Conservation (phyloP, 495 filamentous ascomycete genomes). For the Symbiotaphrina buchneri region DNA sequence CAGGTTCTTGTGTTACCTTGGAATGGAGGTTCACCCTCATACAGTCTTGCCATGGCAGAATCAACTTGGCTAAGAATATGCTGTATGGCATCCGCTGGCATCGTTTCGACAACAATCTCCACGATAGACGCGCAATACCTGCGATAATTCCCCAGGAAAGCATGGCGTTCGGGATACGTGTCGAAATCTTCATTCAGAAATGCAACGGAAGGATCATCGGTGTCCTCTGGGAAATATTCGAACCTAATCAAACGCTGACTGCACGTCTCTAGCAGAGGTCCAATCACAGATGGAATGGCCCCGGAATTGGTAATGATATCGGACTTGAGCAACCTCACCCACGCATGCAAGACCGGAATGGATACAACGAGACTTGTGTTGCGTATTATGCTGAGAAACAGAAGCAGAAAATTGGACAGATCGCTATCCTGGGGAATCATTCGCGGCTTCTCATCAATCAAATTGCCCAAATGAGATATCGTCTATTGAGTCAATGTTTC, state of each 20-base stretch:
- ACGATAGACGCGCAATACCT: constrained; percentile 73
- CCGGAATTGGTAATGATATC: constrained; percentile 38
- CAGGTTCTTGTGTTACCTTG: constrained; percentile 20
- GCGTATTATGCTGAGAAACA: constrained; percentile 57
- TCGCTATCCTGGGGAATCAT: constrained; percentile 36
- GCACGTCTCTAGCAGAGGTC: constrained; percentile 44
- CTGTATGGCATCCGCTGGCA: constrained; percentile 62
- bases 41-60: constrained; percentile 47
- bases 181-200: constrained; percentile 87
- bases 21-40: constrained; percentile 45
- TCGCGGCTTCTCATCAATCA: constrained; percentile 52
- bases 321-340: constrained; percentile 57
- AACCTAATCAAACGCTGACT: constrained; percentile 14
- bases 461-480: constrained; percentile 63
- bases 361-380: constrained; percentile 79
- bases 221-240: constrained; percentile 44
- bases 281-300: constrained; percentile 44
- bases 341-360: constrained; percentile 76
- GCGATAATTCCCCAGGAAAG: constrained; percentile 92
- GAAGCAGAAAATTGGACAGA: constrained; percentile 51
- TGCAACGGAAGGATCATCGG: constrained; percentile 51
- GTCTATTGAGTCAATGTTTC: constrained; percentile 23
- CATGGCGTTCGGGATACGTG: constrained; percentile 81
- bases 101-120: constrained; percentile 56
- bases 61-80: constrained; percentile 67